phyloP scores from a whole-genome alignment of 495 filamentous ascomycete genomes.

The Podospora pseudopauciseta region DNA sequence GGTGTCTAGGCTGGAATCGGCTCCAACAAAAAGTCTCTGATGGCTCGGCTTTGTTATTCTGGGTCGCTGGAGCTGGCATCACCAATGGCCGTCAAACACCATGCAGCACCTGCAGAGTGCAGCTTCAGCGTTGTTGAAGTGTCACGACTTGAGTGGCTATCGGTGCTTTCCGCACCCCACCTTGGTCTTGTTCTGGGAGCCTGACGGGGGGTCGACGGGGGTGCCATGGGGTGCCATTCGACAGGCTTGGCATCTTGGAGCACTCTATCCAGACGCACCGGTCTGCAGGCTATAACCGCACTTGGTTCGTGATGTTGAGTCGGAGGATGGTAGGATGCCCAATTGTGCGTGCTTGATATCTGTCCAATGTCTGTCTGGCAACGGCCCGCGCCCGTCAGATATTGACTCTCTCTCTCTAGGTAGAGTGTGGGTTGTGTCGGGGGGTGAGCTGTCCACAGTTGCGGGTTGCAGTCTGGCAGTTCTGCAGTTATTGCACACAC shows the following conservation, averaged over 20 bases:
- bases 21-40: background rate
- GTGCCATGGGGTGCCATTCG: constrained; percentile 6
- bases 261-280: constrained; percentile 14
- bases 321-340: background rate
- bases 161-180: constrained; percentile 25
- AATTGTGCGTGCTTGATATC: background rate
- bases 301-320: constrained; percentile 1
- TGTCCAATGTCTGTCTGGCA: constrained; percentile 1
- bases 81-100: constrained; percentile 21
- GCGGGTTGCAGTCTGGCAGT: constrained; percentile 1
- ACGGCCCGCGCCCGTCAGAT: background rate
- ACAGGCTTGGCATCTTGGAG: constrained; percentile 16
- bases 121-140: constrained; percentile 31
- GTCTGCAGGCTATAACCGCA: constrained; percentile 20
- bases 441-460: constrained; percentile 1
- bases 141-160: constrained; percentile 34
- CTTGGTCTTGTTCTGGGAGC: constrained; percentile 24
- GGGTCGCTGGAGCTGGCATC: constrained; percentile 14
- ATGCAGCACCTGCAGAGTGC: constrained; percentile 31
- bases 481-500: background rate
- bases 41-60: constrained; percentile 10
- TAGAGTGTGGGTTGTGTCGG: background rate
- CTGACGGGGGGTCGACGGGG: constrained; percentile 19
- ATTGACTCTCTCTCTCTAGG: no score
- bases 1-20: constrained; percentile 10